Evolutionary conservation across 2,329 filamentous ascomycete genomes (phyloP), one percentile per base, ranked within the genome.

Genomic region (Xylaria sp.): DNA sequence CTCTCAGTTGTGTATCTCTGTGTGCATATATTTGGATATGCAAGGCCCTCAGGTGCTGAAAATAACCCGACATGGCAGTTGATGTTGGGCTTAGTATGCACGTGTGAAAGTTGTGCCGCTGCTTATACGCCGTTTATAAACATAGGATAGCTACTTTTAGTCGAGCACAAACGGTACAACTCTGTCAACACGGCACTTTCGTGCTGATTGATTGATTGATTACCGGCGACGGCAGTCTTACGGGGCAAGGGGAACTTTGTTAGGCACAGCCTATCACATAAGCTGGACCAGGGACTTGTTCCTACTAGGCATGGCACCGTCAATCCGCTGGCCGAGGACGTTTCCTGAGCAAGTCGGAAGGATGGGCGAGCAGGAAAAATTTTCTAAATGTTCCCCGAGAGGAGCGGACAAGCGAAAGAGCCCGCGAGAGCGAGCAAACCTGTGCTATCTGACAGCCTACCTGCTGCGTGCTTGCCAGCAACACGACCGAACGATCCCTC

Each of bases 201-300:
- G 23, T 21, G 33, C 40, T 15, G 49, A 45, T 15, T 45, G 28
- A 31, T 9, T 31, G 28, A 31, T 31, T 31, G 28, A 31, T 31
- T 31, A 31, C 28, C 28, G 28, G 28, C 28, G 5, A 9, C 28
- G 28, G 33, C 45, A 14, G 49, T 54, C 54, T 35, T 40, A 43
- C 42, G 53, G 47, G 17, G 35, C 25, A 17, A 31, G 43, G 45
- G 46, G 38, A 15, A n/a, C n/a, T n/a, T 25, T 35, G 14, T 37
- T 49, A 49, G 57, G 46, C 61, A 33, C 28, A 31, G 57, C 61
- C 61, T 60, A 60, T 63, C 57, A 52, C 38, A 53, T 53, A 60
- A 63, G 51, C 57, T 31, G 8, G 35, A 47, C 52, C 40, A 17
- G 61, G 61, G 19, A 60, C 49, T 43, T 52, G 14, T 57, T 56